Conservation (phyloP, 2,329 filamentous ascomycete genomes). For the Leptographium lundbergii region DNA sequence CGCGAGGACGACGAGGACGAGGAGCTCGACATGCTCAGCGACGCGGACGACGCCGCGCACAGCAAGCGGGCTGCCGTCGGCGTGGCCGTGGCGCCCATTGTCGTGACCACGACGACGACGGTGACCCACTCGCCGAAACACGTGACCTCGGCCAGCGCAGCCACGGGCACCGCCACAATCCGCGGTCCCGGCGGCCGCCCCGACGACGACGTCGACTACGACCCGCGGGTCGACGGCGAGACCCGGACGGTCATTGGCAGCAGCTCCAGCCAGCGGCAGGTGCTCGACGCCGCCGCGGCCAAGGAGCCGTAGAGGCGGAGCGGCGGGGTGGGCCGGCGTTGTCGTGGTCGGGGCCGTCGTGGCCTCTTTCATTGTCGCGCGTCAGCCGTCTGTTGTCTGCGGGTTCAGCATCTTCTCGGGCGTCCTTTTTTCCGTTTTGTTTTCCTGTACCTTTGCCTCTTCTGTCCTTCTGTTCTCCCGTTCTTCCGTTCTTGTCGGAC, state of each 20-base stretch:
- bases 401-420: not conserved
- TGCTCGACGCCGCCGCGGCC: slow-evolving; percentile 13
- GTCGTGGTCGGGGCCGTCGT: slow-evolving; percentile 6
- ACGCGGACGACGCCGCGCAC: not conserved
- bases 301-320: slow-evolving; percentile 15
- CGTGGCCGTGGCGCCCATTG: no score
- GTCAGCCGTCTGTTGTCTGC: no score
- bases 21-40: not conserved
- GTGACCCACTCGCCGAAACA: no score
- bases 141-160: not conserved
- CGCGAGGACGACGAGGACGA: not conserved
- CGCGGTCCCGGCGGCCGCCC: no score
- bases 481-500: not conserved
- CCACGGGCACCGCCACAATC: not conserved
- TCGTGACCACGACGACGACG: slow-evolving; percentile 1
- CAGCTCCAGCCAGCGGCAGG: slow-evolving; percentile 20
- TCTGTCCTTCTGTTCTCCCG: not conserved
- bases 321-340: no score
- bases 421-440: not conserved
- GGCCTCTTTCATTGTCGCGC: not conserved
- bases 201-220: slow-evolving; percentile 18
- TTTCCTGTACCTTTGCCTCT: not conserved
- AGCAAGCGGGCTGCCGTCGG: not conserved
- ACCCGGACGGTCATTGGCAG: slow-evolving; percentile 26
- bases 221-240: slow-evolving; percentile 32